Percentiles rank a stretch among this genome's conserved stretches.
Evolutionary conservation across 1,139 yeast genomes (phyloP).

Genomic region (Pneumocystis murina): DNA sequence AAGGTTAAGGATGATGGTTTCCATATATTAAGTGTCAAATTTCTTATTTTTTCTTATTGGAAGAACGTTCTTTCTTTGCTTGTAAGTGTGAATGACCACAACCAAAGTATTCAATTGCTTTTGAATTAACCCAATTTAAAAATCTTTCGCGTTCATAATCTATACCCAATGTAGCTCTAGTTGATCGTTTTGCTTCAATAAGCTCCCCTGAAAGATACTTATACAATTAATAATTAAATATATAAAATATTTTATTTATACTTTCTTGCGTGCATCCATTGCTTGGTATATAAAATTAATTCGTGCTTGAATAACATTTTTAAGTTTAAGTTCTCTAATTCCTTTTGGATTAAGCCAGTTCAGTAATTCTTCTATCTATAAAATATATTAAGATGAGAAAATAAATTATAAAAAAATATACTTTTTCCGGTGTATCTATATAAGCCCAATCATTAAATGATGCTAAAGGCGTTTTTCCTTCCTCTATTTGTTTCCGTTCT

Average conservation of each 20-base stretch:
- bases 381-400: neutral
- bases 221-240: neutral
- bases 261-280: slow-evolving; percentile 2
- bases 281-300: slow-evolving; percentile 2
- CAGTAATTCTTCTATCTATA: slow-evolving; percentile 29
- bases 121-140: neutral
- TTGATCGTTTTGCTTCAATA: neutral
- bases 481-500: slow-evolving; percentile 58
- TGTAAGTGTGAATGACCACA: neutral
- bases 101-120: neutral
- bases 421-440: slow-evolving; percentile 47
- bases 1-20: neutral
- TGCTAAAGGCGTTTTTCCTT: slow-evolving; percentile 33
- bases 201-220: neutral
- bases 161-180: neutral
- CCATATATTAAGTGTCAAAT: neutral
- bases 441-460: slow-evolving; percentile 49
- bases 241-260: neutral
- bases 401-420: slow-evolving; percentile 18
- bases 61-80: neutral
- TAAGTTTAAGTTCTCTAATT: slow-evolving; percentile 49
- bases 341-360: slow-evolving; percentile 69
- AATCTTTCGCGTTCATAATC: neutral
- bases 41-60: neutral
- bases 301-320: slow-evolving; percentile 38